Conservation (phyloP, 495 filamentous ascomycete species). For the Neurospora intermedia region DNA sequence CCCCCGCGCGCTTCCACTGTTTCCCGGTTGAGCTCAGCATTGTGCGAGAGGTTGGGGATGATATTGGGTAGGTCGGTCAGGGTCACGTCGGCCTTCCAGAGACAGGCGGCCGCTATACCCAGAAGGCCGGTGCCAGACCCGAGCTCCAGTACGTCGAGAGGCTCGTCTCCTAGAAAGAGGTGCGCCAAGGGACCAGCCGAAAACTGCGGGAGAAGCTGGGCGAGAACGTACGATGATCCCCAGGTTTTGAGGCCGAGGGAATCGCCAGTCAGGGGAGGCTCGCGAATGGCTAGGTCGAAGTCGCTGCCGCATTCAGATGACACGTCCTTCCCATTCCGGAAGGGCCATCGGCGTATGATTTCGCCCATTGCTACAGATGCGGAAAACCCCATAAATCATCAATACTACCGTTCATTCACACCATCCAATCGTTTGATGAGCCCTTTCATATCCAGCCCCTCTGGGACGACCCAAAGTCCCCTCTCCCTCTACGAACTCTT, state of each 20-base stretch:
- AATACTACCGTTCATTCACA: not conserved
- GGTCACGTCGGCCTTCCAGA: conserved; percentile 30
- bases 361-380: conserved; percentile 61
- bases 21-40: conserved; percentile 26
- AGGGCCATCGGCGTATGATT: conserved; percentile 61
- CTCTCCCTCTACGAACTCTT: not conserved
- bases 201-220: conserved; percentile 53
- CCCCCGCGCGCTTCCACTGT: conserved; percentile 27
- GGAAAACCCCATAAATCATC: not conserved
- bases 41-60: conserved; percentile 32
- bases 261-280: conserved; percentile 78
- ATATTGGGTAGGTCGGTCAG: conserved; percentile 39
- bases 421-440: not conserved
- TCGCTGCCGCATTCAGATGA: not conserved
- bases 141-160: conserved; percentile 41
- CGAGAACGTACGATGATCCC: conserved; percentile 78
- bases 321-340: conserved; percentile 25
- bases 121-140: conserved; percentile 57
- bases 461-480: not conserved
- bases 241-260: conserved; percentile 89
- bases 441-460: not conserved
- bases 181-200: conserved; percentile 24
- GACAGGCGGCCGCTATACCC: conserved; percentile 38
- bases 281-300: conserved; percentile 61
- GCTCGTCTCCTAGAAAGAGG: conserved; percentile 16